Conservation (phyloP, 805 yeast species). For the Teunomyces gatunensis region DNA sequence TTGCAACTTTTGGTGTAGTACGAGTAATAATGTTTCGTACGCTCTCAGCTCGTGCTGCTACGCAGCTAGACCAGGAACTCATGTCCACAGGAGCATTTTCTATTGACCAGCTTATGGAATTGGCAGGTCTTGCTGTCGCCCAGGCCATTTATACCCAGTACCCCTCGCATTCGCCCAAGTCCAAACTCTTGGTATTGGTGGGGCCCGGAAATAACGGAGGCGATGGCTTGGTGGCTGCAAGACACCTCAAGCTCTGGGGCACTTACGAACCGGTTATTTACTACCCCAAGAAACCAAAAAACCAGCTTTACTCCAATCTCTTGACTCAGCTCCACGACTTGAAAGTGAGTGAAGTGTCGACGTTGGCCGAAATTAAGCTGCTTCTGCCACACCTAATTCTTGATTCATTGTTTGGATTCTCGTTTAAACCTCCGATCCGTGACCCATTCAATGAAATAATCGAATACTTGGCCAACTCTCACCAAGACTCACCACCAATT, state of each 20-base stretch:
- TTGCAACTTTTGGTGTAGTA: background rate
- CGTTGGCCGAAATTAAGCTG: slow-evolving; percentile 30
- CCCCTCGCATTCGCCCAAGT: slow-evolving; percentile 44
- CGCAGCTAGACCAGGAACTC: slow-evolving; percentile 76
- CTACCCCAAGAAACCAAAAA: slow-evolving; percentile 68
- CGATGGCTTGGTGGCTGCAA: slow-evolving; percentile 93
- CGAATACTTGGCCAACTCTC: slow-evolving; percentile 18
- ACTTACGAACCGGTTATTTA: slow-evolving; percentile 74
- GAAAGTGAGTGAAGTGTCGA: slow-evolving; percentile 54
- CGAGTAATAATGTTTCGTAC: slow-evolving; percentile 18
- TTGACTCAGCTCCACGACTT: slow-evolving; percentile 65
- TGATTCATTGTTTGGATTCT: slow-evolving; percentile 91
- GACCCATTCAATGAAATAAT: slow-evolving; percentile 62
- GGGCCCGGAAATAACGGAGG: slow-evolving; percentile 99
- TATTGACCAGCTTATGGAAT: slow-evolving; percentile 88
- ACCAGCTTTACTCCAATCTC: slow-evolving; percentile 57
- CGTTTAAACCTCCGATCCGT: slow-evolving; percentile 85
- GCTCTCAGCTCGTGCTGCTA: slow-evolving; percentile 54
- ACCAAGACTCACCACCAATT: slow-evolving; percentile 56
- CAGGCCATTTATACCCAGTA: slow-evolving; percentile 70
- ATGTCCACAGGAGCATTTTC: slow-evolving; percentile 85
- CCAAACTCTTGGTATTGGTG: slow-evolving; percentile 62
- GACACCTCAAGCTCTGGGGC: slow-evolving; percentile 74
- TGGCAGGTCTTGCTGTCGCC: slow-evolving; percentile 94
- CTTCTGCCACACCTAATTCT: slow-evolving; percentile 36